Evolutionary conservation across 2,329 filamentous ascomycete genomes (phyloP).

Genomic region (Talaromyces marneffei): DNA sequence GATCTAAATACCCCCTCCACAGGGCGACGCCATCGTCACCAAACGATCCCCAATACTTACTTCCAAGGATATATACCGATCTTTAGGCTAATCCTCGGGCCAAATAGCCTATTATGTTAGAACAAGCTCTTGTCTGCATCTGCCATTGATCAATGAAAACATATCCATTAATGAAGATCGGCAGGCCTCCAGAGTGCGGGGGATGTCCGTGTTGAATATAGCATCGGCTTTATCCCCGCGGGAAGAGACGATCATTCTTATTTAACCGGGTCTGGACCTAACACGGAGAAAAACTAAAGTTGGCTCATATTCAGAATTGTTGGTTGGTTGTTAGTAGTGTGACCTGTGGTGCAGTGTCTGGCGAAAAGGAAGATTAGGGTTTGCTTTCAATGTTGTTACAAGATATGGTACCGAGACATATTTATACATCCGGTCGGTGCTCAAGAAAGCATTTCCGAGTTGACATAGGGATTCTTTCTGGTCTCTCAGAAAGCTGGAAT

Average conservation of each 20-base stretch:
- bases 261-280: background rate
- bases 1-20: background rate
- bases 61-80: background rate
- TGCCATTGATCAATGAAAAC: background rate
- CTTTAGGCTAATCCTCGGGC: background rate
- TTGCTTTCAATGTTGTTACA: background rate
- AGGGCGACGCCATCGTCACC: background rate
- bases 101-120: background rate
- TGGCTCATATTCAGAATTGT: background rate
- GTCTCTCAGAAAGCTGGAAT: background rate
- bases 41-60: background rate
- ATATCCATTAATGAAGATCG: background rate
- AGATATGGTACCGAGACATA: too few relatives aligned
- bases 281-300: background rate
- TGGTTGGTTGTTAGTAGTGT: background rate
- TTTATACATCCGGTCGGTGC: background rate
- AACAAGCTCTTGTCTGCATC: background rate
- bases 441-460: background rate
- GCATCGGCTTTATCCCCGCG: background rate
- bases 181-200: background rate
- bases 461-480: background rate
- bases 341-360: background rate
- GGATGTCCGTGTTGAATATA: background rate
- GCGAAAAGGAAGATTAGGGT: background rate
- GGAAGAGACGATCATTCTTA: background rate